phyloP scores from a whole-genome alignment of 495 filamentous ascomycete genomes.

The Penicillium paradoxum region DNA sequence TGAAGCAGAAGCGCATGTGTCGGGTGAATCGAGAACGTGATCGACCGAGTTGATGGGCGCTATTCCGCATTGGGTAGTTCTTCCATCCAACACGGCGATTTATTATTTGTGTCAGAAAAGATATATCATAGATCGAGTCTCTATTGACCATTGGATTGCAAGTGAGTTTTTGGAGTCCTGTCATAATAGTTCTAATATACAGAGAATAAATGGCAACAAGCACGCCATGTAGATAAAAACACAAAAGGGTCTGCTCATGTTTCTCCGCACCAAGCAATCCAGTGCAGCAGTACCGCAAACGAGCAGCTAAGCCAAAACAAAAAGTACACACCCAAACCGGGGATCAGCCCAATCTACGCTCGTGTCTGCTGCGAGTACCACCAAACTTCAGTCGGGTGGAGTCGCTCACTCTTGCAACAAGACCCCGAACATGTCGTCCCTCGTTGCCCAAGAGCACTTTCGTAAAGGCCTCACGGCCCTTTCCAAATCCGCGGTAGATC shows the following conservation, averaged over 20 bases:
- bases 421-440: slow-evolving; percentile 63
- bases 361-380: slow-evolving; percentile 77
- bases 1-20: slow-evolving; percentile 8
- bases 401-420: slow-evolving; percentile 74
- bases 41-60: slow-evolving; percentile 24
- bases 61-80: slow-evolving; percentile 23
- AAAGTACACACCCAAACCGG: neutral
- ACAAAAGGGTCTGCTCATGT: neutral
- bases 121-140: neutral
- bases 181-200: slow-evolving; percentile 22
- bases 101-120: neutral
- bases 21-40: slow-evolving; percentile 26
- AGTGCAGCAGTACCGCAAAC: neutral
- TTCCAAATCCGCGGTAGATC: slow-evolving; percentile 74
- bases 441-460: slow-evolving; percentile 86
- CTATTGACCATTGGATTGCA: neutral
- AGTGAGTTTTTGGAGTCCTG: neutral
- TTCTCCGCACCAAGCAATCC: slow-evolving; percentile 1
- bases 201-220: slow-evolving; percentile 13
- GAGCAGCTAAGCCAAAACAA: neutral
- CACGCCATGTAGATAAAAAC: neutral
- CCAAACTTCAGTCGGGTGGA: slow-evolving; percentile 89
- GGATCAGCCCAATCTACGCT: slow-evolving; percentile 70
- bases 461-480: slow-evolving; percentile 77
- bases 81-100: neutral